Conservation (phyloP, 1,139 yeast species). For the Yamadazyma diospyri region DNA sequence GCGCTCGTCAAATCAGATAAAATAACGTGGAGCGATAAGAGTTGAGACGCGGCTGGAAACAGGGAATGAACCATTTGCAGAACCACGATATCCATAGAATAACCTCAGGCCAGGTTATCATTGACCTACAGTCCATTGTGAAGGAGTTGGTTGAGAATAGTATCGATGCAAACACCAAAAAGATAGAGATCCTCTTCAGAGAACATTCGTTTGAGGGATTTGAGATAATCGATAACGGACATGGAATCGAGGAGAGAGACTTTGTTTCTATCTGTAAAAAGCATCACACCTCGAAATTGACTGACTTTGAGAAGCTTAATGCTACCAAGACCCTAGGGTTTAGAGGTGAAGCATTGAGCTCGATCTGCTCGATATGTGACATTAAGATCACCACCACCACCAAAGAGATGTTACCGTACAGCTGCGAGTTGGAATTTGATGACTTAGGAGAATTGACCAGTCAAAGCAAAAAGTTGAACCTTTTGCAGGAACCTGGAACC, state of each 20-base stretch:
- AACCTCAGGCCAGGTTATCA: conserved; percentile 91
- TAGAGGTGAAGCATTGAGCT: conserved; percentile 82
- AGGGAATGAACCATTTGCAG: conserved; percentile 32
- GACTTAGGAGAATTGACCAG: conserved; percentile 45
- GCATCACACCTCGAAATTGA: conserved; percentile 79
- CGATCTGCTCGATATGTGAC: conserved; percentile 63
- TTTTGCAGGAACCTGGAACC: conserved; percentile 49
- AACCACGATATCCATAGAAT: conserved; percentile 59
- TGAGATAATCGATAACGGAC: conserved; percentile 72
- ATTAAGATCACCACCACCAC: conserved; percentile 56
- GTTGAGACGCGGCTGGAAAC: too few relatives aligned
- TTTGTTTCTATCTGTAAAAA: conserved; percentile 61
- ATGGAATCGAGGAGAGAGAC: conserved; percentile 63
- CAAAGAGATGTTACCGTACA: conserved; percentile 49
- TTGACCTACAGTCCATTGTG: conserved; percentile 69
- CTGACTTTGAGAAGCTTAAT: conserved; percentile 52
- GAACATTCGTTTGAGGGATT: conserved; percentile 76
- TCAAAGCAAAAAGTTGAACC: conserved; percentile 43
- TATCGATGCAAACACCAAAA: conserved; percentile 70
- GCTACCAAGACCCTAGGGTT: conserved; percentile 64
- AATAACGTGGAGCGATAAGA: too few relatives aligned
- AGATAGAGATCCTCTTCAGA: conserved; percentile 61
- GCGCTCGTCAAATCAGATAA: not conserved
- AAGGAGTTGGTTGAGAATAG: conserved; percentile 88
- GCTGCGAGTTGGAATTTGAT: conserved; percentile 51